These are phyloP conservation scores for Botrytis fragariae DNA, from an alignment of 2,329 filamentous ascomycete species.

Conservation along the genomic window DNA sequence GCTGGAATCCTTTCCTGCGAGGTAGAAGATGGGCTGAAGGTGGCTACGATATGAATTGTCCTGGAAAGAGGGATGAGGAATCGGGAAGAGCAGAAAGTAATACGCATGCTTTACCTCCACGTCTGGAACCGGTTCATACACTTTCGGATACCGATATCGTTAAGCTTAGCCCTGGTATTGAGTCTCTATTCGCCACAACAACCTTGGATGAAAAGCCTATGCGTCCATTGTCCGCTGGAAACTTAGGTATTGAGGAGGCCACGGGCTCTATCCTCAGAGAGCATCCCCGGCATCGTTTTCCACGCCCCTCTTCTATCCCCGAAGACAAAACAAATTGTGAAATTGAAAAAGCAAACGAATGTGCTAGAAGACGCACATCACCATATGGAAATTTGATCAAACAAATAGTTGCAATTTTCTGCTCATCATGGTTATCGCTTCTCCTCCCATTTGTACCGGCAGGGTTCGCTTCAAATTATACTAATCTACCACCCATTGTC, in stretches of 20 bases:
- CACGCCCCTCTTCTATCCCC: not conserved
- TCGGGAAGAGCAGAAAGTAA: not conserved
- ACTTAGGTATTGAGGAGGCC: not conserved
- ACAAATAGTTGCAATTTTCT: conserved; percentile 50
- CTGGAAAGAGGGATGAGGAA: not conserved
- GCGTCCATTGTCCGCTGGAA: not conserved
- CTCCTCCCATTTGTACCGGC: conserved; percentile 72
- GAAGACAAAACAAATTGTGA: not conserved
- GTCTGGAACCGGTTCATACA: not conserved
- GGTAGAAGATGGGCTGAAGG: not conserved
- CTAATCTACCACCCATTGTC: conserved; percentile 54
- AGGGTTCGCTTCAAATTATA: conserved; percentile 70
- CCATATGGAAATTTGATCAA: not conserved
- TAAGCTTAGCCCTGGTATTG: not conserved
- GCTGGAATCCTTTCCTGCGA: not conserved
- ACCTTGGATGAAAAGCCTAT: not conserved
- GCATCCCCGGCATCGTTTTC: not conserved
- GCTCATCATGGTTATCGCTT: conserved; percentile 81
- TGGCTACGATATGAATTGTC: not conserved
- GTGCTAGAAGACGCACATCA: not conserved
- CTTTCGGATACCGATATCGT: not conserved
- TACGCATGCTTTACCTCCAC: not conserved
- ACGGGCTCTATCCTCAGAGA: not conserved
- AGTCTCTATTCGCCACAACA: not conserved
- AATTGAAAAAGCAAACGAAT: too few relatives aligned